These are phyloP conservation scores for Tricholoma terreum DNA, from an alignment of 768 basidiomycete genomes.

Conservation along the genomic window DNA sequence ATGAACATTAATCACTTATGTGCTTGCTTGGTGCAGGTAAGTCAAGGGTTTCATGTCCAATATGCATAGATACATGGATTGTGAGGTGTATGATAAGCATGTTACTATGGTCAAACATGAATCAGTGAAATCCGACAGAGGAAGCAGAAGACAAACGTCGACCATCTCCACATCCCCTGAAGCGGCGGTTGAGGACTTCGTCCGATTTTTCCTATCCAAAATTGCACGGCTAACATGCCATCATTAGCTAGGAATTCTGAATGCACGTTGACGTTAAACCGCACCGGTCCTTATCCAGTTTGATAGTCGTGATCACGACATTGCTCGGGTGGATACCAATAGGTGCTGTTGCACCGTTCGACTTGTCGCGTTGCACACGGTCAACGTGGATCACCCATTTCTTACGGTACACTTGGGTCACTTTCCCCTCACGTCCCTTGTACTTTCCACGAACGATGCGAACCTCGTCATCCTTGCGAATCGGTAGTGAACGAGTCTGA, in stretches of 20 bases:
- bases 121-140: constrained; percentile 7
- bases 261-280: constrained; percentile 13
- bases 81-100: constrained; percentile 39
- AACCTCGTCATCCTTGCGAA: constrained; percentile 98
- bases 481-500: constrained; percentile 86
- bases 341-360: constrained; percentile 89
- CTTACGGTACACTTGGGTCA: constrained; percentile 97
- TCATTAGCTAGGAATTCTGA: background rate
- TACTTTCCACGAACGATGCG: constrained; percentile 95
- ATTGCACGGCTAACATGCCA: constrained; percentile 63
- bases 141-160: constrained; percentile 52
- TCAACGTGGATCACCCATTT: constrained; percentile 99
- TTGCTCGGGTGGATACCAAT: constrained; percentile 97
- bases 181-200: constrained; percentile 50
- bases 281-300: constrained; percentile 88
- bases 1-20: background rate
- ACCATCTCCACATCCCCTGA: constrained; percentile 69
- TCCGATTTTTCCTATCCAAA: constrained; percentile 81
- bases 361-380: constrained; percentile 96
- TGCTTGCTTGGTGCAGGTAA: background rate
- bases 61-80: constrained; percentile 65
- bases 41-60: constrained; percentile 41
- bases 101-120: constrained; percentile 34
- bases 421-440: constrained; percentile 98
- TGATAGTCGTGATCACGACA: constrained; percentile 89